Conservation (phyloP, 495 filamentous ascomycete genomes). For the Hypoxylon trugodes region DNA sequence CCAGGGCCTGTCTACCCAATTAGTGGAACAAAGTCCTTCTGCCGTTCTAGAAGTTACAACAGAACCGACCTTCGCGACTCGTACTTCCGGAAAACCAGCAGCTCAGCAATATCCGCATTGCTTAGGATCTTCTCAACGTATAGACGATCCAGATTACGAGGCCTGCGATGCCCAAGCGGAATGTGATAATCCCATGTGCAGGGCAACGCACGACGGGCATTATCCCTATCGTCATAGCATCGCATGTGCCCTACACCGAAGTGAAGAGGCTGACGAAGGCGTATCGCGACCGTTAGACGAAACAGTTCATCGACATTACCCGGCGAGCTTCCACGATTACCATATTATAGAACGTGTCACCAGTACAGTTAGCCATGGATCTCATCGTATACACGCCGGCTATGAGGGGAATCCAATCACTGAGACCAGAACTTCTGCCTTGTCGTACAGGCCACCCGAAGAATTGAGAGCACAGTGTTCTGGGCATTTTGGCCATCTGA, state of each 20-base stretch:
- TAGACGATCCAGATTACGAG: slow-evolving; percentile 4
- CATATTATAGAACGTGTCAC: too few species aligned
- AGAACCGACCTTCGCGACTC: neutral
- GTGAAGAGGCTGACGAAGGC: slow-evolving; percentile 33
- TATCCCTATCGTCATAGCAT: slow-evolving; percentile 45
- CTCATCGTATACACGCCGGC: too few species aligned
- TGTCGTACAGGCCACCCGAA: too few species aligned
- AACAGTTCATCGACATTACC: slow-evolving; percentile 1
- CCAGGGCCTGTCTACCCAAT: neutral
- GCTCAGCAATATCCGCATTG: neutral
- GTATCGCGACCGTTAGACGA: neutral
- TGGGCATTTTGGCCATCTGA: too few species aligned
- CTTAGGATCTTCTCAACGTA: neutral
- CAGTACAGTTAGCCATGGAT: too few species aligned
- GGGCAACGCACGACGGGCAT: slow-evolving; percentile 44
- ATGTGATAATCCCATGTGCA: slow-evolving; percentile 44
- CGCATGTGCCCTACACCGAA: slow-evolving; percentile 33
- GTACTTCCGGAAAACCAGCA: neutral
- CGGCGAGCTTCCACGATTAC: slow-evolving; percentile 12
- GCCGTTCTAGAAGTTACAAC: slow-evolving; percentile 1
- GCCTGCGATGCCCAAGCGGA: slow-evolving; percentile 13
- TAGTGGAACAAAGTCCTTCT: slow-evolving; percentile 22
- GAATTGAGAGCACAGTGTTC: too few species aligned
- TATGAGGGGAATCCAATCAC: too few species aligned
- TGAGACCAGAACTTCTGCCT: too few species aligned